Base-by-base conservation (phyloP, 2,329 filamentous ascomycete species). In the Lasiodiplodia citricola region DNA sequence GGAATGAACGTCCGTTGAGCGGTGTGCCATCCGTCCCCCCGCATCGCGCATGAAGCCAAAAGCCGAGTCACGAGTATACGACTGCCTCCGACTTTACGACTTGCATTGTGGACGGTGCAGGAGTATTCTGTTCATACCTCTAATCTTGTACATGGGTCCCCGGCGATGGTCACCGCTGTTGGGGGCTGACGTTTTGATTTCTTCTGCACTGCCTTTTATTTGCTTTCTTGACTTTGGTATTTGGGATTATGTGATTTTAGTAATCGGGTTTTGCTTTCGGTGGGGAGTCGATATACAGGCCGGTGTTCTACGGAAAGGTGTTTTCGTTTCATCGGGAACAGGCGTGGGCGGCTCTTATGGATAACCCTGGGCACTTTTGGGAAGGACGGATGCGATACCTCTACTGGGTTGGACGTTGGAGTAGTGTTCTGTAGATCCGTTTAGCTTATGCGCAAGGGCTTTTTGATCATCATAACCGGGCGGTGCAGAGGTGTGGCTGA, bases 21-120 rank as follows among this genome's bases (percentile, higher is more conserved):
- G 50, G 41, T 37, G 18, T 37, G 4, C 50, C 35, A 16, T 65
- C 31, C 21, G 51, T 31, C 35, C n/a, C n/a, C 63, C 14, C n/a
- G 63, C 35, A 44, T 50, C n/a, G n/a, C 28, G 54, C 65, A 58
- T 14, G 31, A 18, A 25, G 28, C 37, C 23, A 51, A 58, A 67
- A 62, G 66, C 66, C 16, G 41, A 55, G 50, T 54, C 66, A 62
- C 38, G 56, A 56, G 66, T 55, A 51, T 54, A 68, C 56, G 66
- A 68, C 66, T 21, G 66, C 56, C 56, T 68, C 66, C 66, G 66
- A 68, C 31, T 41, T 54, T 60, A 68, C 54, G 66, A 68, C 66
- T 68, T 47, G 44, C 66, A 68, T 68, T 60, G 66, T 60, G 55
- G 37, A 62, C 66, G 55, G 50, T 52, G 54, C 44, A 47, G 35